These are phyloP conservation scores for Flammula alnicola DNA, from an alignment of 1,284 basidiomycete species.

Conservation along the genomic window DNA sequence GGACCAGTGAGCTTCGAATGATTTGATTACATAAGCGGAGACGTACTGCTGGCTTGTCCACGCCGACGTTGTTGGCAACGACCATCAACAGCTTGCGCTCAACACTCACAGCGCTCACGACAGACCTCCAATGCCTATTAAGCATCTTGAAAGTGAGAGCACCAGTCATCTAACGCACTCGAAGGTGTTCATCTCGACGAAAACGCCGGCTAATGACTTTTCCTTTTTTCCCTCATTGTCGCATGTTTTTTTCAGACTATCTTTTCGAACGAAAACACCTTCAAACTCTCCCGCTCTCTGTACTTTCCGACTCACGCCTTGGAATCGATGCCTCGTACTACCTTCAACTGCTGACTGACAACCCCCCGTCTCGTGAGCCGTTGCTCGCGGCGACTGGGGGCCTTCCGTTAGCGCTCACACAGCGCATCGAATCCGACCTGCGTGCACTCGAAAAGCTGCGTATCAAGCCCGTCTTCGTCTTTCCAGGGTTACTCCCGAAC, in stretches of 20 bases:
- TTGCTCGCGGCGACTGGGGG: slow-evolving; percentile 94
- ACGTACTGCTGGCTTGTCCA: slow-evolving; percentile 24
- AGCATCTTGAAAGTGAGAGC: slow-evolving; percentile 45
- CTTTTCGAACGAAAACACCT: slow-evolving; percentile 87
- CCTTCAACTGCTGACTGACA: slow-evolving; percentile 80
- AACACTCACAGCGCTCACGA: slow-evolving; percentile 23
- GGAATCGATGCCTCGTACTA: slow-evolving; percentile 98
- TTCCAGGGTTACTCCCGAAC: slow-evolving; percentile 81
- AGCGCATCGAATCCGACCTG: slow-evolving; percentile 91
- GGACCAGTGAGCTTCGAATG: not conserved
- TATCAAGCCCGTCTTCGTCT: slow-evolving; percentile 98
- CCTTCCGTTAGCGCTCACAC: slow-evolving; percentile 83
- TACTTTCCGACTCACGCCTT: slow-evolving; percentile 90
- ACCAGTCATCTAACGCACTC: not conserved
- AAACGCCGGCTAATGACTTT: not conserved
- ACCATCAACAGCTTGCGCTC: slow-evolving; percentile 24
- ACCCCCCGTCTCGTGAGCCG: slow-evolving; percentile 81
- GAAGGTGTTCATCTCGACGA: slow-evolving; percentile 4
- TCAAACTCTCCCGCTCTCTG: slow-evolving; percentile 81
- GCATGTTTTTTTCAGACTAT: slow-evolving; percentile 59
- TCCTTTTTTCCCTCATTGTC: slow-evolving; percentile 10
- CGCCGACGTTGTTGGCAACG: slow-evolving; percentile 30
- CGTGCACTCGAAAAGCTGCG: slow-evolving; percentile 87
- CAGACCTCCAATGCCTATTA: slow-evolving; percentile 43
- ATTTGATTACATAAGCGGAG: slow-evolving; percentile 26